Conservation (phyloP, 306 rosid genomes). For the Fragaria iinumae region DNA sequence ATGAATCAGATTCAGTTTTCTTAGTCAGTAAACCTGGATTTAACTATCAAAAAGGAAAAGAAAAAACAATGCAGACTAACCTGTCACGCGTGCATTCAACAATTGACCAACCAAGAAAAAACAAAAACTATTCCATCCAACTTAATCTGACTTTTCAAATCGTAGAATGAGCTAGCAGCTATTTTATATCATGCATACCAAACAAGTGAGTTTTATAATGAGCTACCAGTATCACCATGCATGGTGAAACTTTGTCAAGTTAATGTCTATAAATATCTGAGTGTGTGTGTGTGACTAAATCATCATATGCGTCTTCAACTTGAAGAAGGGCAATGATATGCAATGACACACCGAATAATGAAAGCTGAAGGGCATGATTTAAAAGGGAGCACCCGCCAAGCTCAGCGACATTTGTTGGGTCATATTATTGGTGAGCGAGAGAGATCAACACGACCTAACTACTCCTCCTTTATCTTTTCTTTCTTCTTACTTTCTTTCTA, state of each 20-base stretch:
- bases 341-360: not conserved
- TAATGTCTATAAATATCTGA: not conserved
- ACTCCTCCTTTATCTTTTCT: not conserved
- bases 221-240: not conserved
- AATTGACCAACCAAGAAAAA: not conserved
- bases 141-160: not conserved
- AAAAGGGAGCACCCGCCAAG: not conserved
- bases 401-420: slow-evolving; percentile 34
- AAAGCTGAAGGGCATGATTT: slow-evolving; percentile 10
- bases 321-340: not conserved
- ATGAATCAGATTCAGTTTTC: too few relatives aligned
- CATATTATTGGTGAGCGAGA: slow-evolving; percentile 19
- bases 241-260: not conserved
- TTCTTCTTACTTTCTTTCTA: not conserved
- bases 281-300: not conserved
- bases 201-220: not conserved
- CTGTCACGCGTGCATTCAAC: not conserved
- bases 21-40: too few relatives aligned
- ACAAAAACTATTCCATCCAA: not conserved
- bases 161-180: not conserved
- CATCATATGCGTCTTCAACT: not conserved
- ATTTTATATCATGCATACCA: not conserved
- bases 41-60: too few relatives aligned
- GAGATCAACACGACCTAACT: slow-evolving; percentile 19
- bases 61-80: not conserved